Conservation (phyloP, 805 yeast species). For the Wickerhamiella nectarea region DNA sequence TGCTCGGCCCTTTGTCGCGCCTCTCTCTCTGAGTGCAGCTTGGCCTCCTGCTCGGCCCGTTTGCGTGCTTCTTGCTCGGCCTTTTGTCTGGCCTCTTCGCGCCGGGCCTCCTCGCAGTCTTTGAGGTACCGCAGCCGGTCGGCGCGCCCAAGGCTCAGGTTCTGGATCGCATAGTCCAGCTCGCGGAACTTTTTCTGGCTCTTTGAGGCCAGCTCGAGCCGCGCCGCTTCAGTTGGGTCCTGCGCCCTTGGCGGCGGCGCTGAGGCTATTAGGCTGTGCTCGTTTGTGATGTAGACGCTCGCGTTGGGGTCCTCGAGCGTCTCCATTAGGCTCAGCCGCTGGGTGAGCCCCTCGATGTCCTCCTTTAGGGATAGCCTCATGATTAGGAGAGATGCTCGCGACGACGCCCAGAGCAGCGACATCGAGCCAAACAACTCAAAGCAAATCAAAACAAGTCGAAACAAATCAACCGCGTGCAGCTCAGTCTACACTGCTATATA, state of each 20-base stretch:
- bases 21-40: constrained; percentile 11
- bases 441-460: neutral
- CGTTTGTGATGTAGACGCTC: neutral
- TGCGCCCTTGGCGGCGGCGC: neutral
- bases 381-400: neutral
- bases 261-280: neutral
- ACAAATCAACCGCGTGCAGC: neutral
- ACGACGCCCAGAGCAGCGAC: too few relatives aligned
- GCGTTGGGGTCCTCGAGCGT: constrained; percentile 3
- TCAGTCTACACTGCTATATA: neutral
- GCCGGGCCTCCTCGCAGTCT: constrained; percentile 14
- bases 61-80: constrained; percentile 7
- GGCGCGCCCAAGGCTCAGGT: constrained; percentile 1
- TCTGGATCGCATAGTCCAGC: neutral
- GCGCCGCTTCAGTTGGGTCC: neutral
- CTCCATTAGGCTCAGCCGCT: constrained; percentile 1
- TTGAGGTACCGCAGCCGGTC: constrained; percentile 2
- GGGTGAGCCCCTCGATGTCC: constrained; percentile 3
- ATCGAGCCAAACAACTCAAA: neutral
- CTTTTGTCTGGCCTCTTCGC: neutral
- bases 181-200: neutral
- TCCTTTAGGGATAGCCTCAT: constrained; percentile 3
- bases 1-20: constrained; percentile 20
- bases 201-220: neutral
- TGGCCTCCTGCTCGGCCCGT: neutral